A percentile compares a stretch with the other conserved stretches of the same genome.
Evolutionary conservation across 2,329 filamentous ascomycete genomes (phyloP).

Genomic region (Pyricularia grisea): DNA sequence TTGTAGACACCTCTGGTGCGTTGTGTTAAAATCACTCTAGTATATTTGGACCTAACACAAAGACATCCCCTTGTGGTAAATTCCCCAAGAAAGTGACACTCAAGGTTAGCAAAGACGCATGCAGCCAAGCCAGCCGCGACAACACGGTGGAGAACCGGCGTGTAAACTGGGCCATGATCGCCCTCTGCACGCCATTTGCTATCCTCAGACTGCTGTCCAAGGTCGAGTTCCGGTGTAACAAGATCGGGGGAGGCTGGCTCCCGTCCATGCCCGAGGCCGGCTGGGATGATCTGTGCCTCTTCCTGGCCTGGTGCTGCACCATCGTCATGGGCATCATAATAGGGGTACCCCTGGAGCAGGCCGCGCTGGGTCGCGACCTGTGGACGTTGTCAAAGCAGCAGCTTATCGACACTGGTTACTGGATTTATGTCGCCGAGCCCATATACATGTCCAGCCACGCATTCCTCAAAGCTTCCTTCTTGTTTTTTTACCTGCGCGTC

Average conservation of each 20-base stretch:
- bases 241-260: not conserved
- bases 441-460: conserved; percentile 36
- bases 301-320: not conserved
- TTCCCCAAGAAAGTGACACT: not conserved
- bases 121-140: not conserved
- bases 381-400: conserved; percentile 34
- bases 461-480: conserved; percentile 38
- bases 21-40: not conserved
- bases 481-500: conserved; percentile 46
- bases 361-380: conserved; percentile 40
- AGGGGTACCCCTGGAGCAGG: conserved; percentile 4
- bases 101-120: not conserved
- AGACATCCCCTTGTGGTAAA: too few relatives aligned
- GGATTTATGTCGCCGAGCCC: conserved; percentile 28
- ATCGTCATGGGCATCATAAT: not conserved
- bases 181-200: not conserved
- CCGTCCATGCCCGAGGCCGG: not conserved
- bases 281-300: not conserved
- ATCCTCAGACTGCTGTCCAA: not conserved
- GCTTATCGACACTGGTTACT: conserved; percentile 32
- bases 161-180: not conserved
- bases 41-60: not conserved
- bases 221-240: not conserved
- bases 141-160: not conserved
- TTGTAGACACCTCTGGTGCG: not conserved